Evolutionary conservation across 2,329 filamentous ascomycete genomes (phyloP).

Genomic region (Talaromyces verruculosus): DNA sequence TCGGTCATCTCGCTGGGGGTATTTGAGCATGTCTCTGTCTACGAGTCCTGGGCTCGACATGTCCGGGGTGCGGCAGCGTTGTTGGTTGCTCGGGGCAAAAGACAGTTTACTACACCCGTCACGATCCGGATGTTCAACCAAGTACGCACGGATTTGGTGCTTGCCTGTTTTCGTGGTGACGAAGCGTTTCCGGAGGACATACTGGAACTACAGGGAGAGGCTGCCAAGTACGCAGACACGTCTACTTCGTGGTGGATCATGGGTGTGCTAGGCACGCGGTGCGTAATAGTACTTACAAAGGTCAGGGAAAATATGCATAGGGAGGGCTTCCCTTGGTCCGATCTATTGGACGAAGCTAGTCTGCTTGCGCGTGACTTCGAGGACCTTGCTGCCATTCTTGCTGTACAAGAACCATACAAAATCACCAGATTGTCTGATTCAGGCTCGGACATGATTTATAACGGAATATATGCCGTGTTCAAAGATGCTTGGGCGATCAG

Average conservation of each 20-base stretch:
- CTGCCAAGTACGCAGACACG: neutral
- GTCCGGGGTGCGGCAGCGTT: neutral
- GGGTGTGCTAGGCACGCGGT: neutral
- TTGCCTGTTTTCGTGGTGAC: neutral
- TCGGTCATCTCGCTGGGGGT: neutral
- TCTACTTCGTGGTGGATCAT: neutral
- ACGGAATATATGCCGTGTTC: neutral
- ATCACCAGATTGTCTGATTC: neutral
- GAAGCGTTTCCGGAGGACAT: neutral
- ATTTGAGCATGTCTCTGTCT: neutral
- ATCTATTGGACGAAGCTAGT: neutral
- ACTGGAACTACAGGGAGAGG: neutral
- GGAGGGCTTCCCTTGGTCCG: neutral
- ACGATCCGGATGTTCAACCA: neutral
- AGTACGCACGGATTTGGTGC: neutral
- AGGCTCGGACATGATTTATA: neutral
- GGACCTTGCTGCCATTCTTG: neutral
- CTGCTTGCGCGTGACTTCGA: neutral
- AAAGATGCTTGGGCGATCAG: neutral
- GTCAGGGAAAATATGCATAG: neutral
- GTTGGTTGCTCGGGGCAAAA: neutral
- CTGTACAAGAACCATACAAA: neutral
- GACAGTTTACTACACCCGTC: neutral
- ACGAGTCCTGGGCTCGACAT: neutral
- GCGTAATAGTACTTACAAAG: neutral